These are phyloP conservation scores for Trichoderma sp. DNA, from an alignment of 2,329 filamentous ascomycete species.

Conservation along the genomic window DNA sequence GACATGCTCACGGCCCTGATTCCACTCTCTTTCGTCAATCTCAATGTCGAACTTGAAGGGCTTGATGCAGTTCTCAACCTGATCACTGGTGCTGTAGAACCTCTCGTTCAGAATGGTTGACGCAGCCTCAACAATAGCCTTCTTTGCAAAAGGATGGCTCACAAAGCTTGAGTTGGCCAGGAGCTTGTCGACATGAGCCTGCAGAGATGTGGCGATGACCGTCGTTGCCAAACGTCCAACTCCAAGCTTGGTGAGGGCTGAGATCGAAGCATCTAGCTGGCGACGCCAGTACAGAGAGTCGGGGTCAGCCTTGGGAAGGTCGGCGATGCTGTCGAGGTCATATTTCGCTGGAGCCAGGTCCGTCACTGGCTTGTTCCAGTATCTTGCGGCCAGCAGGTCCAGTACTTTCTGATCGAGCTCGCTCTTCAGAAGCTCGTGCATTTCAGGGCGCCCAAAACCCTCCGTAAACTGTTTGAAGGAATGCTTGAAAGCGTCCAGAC, in stretches of 20 bases:
- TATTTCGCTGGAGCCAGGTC: constrained; percentile 65
- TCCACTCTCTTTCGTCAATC: constrained; percentile 87
- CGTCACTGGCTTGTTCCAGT: constrained; percentile 96
- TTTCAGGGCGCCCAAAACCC: constrained; percentile 82
- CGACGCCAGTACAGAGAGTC: constrained; percentile 89
- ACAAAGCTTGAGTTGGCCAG: constrained; percentile 80
- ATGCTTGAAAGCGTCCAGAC: constrained; percentile 93
- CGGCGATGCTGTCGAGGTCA: constrained; percentile 69
- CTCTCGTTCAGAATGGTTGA: constrained; percentile 87
- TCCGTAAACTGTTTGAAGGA: constrained; percentile 93
- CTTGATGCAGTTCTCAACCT: constrained; percentile 98
- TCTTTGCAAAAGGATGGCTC: constrained; percentile 84
- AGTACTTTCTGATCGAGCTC: constrained; percentile 94
- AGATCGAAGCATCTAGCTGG: constrained; percentile 88
- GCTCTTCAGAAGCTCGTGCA: constrained; percentile 82
- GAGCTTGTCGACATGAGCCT: constrained; percentile 76
- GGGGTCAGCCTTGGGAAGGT: constrained; percentile 80
- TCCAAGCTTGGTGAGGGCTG: constrained; percentile 86
- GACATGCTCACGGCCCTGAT: constrained; percentile 78
- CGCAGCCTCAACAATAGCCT: constrained; percentile 89
- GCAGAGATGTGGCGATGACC: constrained; percentile 83
- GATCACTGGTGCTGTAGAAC: constrained; percentile 95
- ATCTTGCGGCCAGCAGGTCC: constrained; percentile 85
- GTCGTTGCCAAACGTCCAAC: constrained; percentile 90
- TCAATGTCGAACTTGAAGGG: constrained; percentile 98